A percentile compares a stretch with the other conserved stretches of the same genome.
Conservation (phyloP, 768 basidiomycete species). For the Suillus americanus region DNA sequence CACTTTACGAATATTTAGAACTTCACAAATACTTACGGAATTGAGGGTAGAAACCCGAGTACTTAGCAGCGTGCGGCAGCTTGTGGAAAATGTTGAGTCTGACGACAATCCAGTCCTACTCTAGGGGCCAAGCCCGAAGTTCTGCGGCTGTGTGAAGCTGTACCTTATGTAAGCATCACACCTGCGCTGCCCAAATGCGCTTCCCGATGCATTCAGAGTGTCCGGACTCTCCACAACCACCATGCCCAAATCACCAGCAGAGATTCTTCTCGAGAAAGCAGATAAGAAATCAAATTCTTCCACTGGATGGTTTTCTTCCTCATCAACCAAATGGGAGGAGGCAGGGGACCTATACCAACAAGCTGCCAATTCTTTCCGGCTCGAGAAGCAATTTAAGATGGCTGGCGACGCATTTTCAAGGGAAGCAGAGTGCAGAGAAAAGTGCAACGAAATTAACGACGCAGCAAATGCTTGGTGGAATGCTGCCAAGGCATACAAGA, state of each 20-base stretch:
- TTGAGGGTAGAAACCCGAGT: not conserved
- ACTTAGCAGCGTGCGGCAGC: too few relatives aligned
- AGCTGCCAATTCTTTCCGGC: conserved; percentile 90
- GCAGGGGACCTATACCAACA: conserved; percentile 95
- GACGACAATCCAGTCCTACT: not conserved
- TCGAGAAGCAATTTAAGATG: conserved; percentile 90
- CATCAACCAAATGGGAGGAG: conserved; percentile 86
- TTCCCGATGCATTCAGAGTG: conserved; percentile 11
- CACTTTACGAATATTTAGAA: not conserved
- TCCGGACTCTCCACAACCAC: conserved; percentile 37
- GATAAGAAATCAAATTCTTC: conserved; percentile 90
- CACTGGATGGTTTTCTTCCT: conserved; percentile 84
- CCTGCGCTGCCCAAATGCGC: not conserved
- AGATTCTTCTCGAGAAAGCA: conserved; percentile 78
- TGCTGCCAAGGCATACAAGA: conserved; percentile 94
- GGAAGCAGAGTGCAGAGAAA: conserved; percentile 93
- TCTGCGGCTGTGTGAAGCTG: not conserved
- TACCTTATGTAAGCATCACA: conserved; percentile 1
- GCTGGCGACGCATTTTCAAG: conserved; percentile 90
- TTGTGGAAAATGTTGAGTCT: not conserved
- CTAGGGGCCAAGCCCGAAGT: not conserved
- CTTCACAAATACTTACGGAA: not conserved
- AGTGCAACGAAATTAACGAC: conserved; percentile 84
- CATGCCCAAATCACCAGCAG: conserved; percentile 77
- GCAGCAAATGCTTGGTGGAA: conserved; percentile 99